Conservation (phyloP, 2,329 filamentous ascomycete species). For the Fusarium sp. region DNA sequence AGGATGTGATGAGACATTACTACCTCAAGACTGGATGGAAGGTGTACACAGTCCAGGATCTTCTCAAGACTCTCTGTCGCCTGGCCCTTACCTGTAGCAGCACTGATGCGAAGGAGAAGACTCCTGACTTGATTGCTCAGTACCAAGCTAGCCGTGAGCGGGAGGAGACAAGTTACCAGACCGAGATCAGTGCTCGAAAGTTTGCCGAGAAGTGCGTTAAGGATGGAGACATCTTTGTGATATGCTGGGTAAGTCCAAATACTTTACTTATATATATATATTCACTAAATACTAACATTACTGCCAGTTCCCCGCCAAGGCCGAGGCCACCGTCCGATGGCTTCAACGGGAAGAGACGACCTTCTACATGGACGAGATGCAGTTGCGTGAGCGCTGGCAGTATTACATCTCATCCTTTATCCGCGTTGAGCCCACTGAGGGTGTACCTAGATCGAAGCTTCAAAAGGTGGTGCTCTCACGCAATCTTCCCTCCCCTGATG, state of each 20-base stretch:
- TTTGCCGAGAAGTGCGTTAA: constrained; percentile 93
- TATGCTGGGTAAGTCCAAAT: constrained; percentile 81
- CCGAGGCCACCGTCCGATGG: constrained; percentile 78
- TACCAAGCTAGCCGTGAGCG: constrained; percentile 85
- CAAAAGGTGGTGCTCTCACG: constrained; percentile 76
- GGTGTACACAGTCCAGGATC: constrained; percentile 90
- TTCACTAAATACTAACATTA: constrained; percentile 47
- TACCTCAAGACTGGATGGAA: constrained; percentile 94
- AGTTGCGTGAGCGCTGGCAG: constrained; percentile 85
- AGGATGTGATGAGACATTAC: constrained; percentile 90
- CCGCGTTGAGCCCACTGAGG: constrained; percentile 88
- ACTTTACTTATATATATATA: not conserved
- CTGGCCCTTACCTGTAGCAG: constrained; percentile 86
- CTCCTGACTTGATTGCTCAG: constrained; percentile 85
- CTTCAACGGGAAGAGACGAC: constrained; percentile 76
- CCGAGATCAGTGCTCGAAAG: constrained; percentile 89
- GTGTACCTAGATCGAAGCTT: constrained; percentile 72
- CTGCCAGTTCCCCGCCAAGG: constrained; percentile 72
- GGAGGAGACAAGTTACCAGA: constrained; percentile 88
- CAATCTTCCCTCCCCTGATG: constrained; percentile 72
- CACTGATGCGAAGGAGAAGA: constrained; percentile 91
- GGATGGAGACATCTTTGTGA: constrained; percentile 89
- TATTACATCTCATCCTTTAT: constrained; percentile 96
- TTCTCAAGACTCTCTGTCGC: constrained; percentile 83
- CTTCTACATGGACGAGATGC: constrained; percentile 89